A percentile compares a stretch with the other conserved stretches of the same genome.
These are phyloP conservation scores for Suillus lakei DNA, from an alignment of 768 basidiomycete genomes.

Conservation along the genomic window DNA sequence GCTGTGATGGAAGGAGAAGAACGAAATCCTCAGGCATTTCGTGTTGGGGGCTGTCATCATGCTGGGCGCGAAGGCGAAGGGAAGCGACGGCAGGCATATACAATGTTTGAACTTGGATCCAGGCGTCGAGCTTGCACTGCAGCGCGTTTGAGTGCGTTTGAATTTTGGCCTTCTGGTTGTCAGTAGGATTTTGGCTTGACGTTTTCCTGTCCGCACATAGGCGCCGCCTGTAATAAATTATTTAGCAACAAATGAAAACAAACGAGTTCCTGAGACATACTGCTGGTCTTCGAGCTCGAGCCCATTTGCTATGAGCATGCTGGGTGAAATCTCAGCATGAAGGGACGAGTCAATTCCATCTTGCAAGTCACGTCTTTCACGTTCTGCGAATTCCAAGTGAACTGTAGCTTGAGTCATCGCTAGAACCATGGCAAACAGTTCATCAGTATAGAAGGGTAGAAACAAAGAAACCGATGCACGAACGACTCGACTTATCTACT, in stretches of 20 bases:
- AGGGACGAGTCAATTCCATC: not conserved
- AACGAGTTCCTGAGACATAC: not conserved
- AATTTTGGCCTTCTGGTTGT: not conserved
- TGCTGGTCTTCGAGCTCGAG: conserved; percentile 1
- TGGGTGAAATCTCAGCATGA: conserved; percentile 1
- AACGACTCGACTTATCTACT: not conserved
- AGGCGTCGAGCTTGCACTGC: not conserved
- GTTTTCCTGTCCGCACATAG: not conserved
- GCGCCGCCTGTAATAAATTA: not conserved
- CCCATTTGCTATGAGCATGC: not conserved
- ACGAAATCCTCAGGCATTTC: not conserved
- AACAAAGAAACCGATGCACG: not conserved
- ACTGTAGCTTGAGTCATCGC: not conserved
- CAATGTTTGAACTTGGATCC: not conserved
- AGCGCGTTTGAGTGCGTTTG: not conserved
- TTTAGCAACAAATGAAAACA: not conserved
- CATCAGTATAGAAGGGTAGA: not conserved
- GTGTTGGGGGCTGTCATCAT: not conserved
- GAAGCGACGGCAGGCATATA: not conserved
- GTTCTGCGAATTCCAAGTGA: not conserved
- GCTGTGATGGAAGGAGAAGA: not conserved
- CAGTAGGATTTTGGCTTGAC: not conserved
- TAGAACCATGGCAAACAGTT: not conserved
- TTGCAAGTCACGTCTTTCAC: not conserved
- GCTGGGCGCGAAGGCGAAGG: not conserved